These are phyloP conservation scores for Cupressus sempervirens DNA, from an alignment of 75 land plant species.

Conservation along the genomic window DNA sequence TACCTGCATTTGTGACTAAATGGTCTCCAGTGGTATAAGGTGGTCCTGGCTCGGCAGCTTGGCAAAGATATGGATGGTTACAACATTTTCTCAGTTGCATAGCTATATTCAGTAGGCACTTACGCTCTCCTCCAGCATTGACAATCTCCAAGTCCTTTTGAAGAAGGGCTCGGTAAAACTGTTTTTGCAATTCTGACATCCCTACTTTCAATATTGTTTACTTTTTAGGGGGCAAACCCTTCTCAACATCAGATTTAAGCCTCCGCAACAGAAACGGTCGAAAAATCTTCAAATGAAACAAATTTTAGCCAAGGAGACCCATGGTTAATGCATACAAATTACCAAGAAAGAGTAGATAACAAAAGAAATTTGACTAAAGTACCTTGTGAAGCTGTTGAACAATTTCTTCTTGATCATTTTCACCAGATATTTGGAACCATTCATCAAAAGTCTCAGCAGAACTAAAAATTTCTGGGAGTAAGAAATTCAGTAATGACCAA, in stretches of 20 bases:
- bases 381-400: slow-evolving; percentile 99
- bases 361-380: neutral
- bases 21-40: slow-evolving; percentile 96
- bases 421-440: slow-evolving; percentile 99
- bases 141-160: slow-evolving; percentile 98
- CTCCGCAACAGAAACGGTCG: slow-evolving; percentile 94
- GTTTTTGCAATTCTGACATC: slow-evolving; percentile 97
- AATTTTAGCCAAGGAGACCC: neutral
- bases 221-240: slow-evolving; percentile 97
- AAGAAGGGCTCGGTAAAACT: slow-evolving; percentile 79
- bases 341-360: neutral
- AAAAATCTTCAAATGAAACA: slow-evolving; percentile 52
- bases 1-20: slow-evolving; percentile 91
- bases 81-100: slow-evolving; percentile 99
- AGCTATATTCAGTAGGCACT: slow-evolving; percentile 90
- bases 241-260: slow-evolving; percentile 97
- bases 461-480: slow-evolving; percentile 96
- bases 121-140: slow-evolving; percentile 97
- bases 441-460: slow-evolving; percentile 99
- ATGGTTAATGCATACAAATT: neutral
- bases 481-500: slow-evolving; percentile 94
- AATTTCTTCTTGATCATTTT: slow-evolving; percentile 98
- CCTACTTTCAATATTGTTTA: slow-evolving; percentile 99
- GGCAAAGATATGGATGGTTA: slow-evolving; percentile 96
- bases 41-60: slow-evolving; percentile 99